phyloP scores from a whole-genome alignment of 768 basidiomycete species.

The Lactarius pseudohatsudake region DNA sequence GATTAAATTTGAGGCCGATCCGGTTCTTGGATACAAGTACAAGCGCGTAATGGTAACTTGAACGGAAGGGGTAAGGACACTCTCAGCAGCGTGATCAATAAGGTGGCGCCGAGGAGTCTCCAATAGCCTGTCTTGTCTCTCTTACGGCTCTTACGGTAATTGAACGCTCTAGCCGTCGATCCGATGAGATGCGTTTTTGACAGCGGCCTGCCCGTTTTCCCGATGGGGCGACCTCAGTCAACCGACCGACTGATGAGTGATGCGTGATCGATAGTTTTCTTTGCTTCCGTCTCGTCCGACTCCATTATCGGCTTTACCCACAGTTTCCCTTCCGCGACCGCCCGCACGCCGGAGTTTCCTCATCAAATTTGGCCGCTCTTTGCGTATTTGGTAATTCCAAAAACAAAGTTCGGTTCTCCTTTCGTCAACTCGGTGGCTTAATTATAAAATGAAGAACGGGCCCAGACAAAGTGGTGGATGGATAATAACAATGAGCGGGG shows the following conservation, averaged over 20 bases:
- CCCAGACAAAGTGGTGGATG: slow-evolving; percentile 9
- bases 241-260: not conserved
- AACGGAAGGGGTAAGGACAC: slow-evolving; percentile 23
- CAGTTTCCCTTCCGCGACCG: slow-evolving; percentile 26
- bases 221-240: slow-evolving; percentile 20
- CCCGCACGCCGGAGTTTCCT: slow-evolving; percentile 18
- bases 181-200: slow-evolving; percentile 20
- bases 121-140: slow-evolving; percentile 12
- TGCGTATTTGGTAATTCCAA: slow-evolving; percentile 3
- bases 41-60: slow-evolving; percentile 6
- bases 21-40: slow-evolving; percentile 23
- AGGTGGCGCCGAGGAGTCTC: slow-evolving; percentile 24
- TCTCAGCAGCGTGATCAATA: slow-evolving; percentile 17
- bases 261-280: not conserved
- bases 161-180: slow-evolving; percentile 25
- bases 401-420: slow-evolving; percentile 9
- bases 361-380: not conserved
- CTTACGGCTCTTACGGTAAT: slow-evolving; percentile 21
- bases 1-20: slow-evolving; percentile 30
- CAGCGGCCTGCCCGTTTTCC: slow-evolving; percentile 17
- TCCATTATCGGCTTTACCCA: slow-evolving; percentile 12
- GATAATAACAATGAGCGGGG: slow-evolving; percentile 19
- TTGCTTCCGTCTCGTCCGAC: slow-evolving; percentile 18
- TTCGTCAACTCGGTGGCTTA: slow-evolving; percentile 4
- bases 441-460: slow-evolving; percentile 17